These are phyloP conservation scores for Fusarium albosuccineum DNA, from an alignment of 2,329 filamentous ascomycete genomes.

Conservation along the genomic window DNA sequence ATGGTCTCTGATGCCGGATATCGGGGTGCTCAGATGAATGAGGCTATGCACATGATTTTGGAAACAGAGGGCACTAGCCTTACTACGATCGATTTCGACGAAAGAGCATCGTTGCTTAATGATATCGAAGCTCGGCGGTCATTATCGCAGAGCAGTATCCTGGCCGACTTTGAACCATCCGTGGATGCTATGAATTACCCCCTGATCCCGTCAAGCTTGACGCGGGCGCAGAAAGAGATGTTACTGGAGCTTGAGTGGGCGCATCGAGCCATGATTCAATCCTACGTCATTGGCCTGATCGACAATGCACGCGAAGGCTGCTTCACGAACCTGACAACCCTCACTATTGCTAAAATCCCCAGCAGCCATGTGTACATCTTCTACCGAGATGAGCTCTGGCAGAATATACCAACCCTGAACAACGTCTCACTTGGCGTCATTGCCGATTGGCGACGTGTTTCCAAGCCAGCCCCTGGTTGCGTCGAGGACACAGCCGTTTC, in stretches of 20 bases:
- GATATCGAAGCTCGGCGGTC: constrained; percentile 32
- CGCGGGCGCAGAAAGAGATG: constrained; percentile 75
- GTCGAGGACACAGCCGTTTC: constrained; percentile 62
- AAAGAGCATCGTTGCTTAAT: constrained; percentile 38
- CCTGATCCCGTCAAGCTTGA: constrained; percentile 69
- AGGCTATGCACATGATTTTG: constrained; percentile 53
- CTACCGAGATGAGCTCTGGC: constrained; percentile 72
- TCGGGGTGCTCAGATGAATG: constrained; percentile 45
- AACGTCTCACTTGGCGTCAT: constrained; percentile 71
- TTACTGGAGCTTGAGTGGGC: constrained; percentile 77
- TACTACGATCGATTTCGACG: constrained; percentile 51
- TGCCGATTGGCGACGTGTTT: constrained; percentile 74
- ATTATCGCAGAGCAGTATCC: constrained; percentile 7
- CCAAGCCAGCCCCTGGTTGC: constrained; percentile 63
- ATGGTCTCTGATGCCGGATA: constrained; percentile 57
- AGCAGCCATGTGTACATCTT: constrained; percentile 70
- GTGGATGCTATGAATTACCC: constrained; percentile 46
- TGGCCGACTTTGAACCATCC: constrained; percentile 37
- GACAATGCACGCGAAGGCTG: constrained; percentile 64
- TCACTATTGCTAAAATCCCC: constrained; percentile 75
- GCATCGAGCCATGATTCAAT: constrained; percentile 75
- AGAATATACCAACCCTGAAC: constrained; percentile 65
- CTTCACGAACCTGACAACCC: constrained; percentile 67
- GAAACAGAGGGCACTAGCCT: constrained; percentile 51
- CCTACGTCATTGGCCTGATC: constrained; percentile 74